A percentile compares a stretch with the other conserved stretches of the same genome.
Evolutionary conservation across 2,329 filamentous ascomycete species (phyloP).

Genomic region (Calonectria leucothoes): DNA sequence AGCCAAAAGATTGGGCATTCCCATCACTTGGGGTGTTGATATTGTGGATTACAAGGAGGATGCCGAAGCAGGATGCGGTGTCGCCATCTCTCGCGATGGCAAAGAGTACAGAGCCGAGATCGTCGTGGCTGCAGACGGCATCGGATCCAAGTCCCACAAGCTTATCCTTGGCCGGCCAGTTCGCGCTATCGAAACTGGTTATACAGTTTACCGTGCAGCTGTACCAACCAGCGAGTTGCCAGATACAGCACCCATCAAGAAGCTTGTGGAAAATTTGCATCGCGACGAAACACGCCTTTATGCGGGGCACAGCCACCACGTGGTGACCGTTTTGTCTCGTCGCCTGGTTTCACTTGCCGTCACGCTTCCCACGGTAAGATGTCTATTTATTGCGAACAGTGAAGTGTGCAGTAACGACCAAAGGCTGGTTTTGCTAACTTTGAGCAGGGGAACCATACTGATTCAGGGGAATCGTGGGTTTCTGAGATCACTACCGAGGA

Average conservation of each 20-base stretch:
- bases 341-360: neutral
- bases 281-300: neutral
- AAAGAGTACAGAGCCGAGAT: neutral
- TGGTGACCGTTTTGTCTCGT: neutral
- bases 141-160: neutral
- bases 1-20: neutral
- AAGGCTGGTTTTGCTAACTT: neutral
- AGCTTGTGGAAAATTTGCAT: neutral
- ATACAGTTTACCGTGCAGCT: neutral
- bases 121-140: neutral
- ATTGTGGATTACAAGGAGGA: neutral
- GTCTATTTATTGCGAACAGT: neutral
- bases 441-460: neutral
- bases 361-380: neutral
- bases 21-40: neutral
- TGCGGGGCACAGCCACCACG: neutral
- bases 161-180: neutral
- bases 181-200: neutral
- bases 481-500: neutral
- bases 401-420: neutral
- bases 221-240: neutral
- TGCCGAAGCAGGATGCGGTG: neutral
- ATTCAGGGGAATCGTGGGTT: neutral
- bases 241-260: neutral
- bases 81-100: neutral